A percentile compares a stretch with the other conserved stretches of the same genome.
Evolutionary conservation across 192 early-diverging fungal genomes (phyloP).

Genomic region (Coemansia sp.): DNA sequence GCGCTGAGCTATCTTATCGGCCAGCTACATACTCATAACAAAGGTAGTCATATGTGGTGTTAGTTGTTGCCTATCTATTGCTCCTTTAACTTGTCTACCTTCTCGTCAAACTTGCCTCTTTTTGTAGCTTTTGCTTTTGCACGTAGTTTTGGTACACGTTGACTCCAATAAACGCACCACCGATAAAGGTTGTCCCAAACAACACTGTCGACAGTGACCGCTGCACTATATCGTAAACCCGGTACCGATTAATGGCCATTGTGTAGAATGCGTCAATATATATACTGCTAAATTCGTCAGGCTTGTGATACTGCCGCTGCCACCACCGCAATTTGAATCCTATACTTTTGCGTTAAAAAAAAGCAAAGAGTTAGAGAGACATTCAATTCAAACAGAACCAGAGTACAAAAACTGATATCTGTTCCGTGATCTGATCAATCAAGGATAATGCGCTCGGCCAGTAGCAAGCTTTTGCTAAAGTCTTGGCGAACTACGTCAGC

Average conservation of each 20-base stretch:
- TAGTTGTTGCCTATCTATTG: neutral
- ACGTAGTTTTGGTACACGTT: slow-evolving; percentile 55
- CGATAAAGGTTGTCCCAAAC: slow-evolving; percentile 33
- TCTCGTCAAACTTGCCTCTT: slow-evolving; percentile 25
- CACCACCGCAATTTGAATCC: neutral
- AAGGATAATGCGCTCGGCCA: neutral
- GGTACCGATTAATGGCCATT: slow-evolving; percentile 55
- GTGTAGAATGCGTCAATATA: neutral
- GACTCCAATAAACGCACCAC: slow-evolving; percentile 30
- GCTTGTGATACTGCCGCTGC: neutral
- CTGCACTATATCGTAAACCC: slow-evolving; percentile 48
- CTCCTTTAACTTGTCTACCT: neutral
- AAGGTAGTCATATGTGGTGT: neutral
- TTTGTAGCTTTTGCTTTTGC: slow-evolving; percentile 41
- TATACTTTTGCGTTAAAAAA: neutral
- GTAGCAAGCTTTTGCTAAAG: too few species aligned
- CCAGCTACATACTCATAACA: neutral
- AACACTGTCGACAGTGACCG: slow-evolving; percentile 27
- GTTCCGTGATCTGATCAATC: neutral
- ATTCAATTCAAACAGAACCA: neutral
- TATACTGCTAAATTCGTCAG: neutral
- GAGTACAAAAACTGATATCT: neutral
- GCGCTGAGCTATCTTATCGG: neutral
- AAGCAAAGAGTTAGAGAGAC: neutral
- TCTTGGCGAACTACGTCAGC: slow-evolving; percentile 2